phyloP scores from a whole-genome alignment of 176 grass and related monocot genomes.

The Avena atlantica region DNA sequence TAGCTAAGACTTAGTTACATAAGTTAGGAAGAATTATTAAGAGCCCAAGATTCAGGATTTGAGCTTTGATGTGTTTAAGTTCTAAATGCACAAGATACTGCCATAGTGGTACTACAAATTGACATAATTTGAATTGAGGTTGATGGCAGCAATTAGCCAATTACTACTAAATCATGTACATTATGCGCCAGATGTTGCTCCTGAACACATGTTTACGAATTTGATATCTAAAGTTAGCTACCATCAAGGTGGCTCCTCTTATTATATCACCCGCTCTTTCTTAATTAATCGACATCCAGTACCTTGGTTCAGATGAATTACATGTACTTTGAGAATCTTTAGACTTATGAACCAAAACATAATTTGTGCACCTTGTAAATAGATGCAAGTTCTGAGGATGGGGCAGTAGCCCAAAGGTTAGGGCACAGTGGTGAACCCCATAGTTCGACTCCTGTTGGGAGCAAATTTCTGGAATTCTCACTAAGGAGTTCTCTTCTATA shows the following conservation, averaged over 20 bases:
- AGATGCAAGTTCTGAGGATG: no score
- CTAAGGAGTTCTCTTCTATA: no score
- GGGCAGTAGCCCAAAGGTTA: no score
- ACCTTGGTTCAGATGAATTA: background rate
- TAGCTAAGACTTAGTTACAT: background rate
- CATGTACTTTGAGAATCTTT: no score
- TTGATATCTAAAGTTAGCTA: conserved; percentile 4
- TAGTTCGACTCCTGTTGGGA: no score
- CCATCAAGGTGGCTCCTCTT: background rate
- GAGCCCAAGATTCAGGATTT: no score
- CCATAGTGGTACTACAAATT: background rate
- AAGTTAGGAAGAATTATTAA: no score
- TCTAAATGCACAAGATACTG: background rate
- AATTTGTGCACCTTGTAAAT: background rate
- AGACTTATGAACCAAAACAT: background rate
- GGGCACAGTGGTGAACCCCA: no score
- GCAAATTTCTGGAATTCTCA: no score
- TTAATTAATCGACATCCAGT: background rate
- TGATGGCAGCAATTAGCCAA: background rate
- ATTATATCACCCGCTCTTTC: no score
- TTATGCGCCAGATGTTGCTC: background rate
- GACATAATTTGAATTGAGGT: background rate
- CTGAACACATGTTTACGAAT: background rate
- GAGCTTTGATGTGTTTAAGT: background rate
- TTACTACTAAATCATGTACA: no score